These are phyloP conservation scores for Neonectria punicea DNA, from an alignment of 2,329 filamentous ascomycete species.

Conservation along the genomic window DNA sequence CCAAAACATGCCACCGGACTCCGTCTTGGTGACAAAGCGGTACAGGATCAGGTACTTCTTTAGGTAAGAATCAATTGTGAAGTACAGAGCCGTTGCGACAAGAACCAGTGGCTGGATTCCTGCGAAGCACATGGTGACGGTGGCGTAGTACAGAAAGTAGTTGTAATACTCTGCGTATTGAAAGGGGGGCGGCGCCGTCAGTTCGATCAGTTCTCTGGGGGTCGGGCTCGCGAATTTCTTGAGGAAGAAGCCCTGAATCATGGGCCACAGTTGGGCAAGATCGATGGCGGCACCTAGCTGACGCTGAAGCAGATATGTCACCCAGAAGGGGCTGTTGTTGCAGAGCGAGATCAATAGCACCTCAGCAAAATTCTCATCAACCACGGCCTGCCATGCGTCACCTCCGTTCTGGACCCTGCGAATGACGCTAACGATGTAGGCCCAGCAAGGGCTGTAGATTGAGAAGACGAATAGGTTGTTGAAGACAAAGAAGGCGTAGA, in stretches of 20 bases:
- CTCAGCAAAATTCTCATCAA: conserved; percentile 69
- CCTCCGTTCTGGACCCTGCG: conserved; percentile 64
- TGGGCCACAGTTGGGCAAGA: conserved; percentile 85
- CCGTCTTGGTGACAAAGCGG: conserved; percentile 95
- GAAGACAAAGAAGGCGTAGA: conserved; percentile 96
- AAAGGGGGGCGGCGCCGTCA: conserved; percentile 91
- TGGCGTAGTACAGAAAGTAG: conserved; percentile 95
- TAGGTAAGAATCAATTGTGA: conserved; percentile 84
- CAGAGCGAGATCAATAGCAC: conserved; percentile 81
- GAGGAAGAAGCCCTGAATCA: conserved; percentile 86
- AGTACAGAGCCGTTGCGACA: conserved; percentile 89
- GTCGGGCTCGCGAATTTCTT: conserved; percentile 89
- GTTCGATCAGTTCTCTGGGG: conserved; percentile 88
- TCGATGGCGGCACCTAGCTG: conserved; percentile 95
- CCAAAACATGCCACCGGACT: conserved; percentile 95
- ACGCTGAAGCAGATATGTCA: conserved; percentile 91
- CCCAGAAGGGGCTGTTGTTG: conserved; percentile 89
- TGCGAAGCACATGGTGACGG: conserved; percentile 86
- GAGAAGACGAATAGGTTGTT: conserved; percentile 97
- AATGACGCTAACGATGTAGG: conserved; percentile 75
- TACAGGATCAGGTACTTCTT: conserved; percentile 97
- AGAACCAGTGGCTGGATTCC: conserved; percentile 89
- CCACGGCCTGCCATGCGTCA: conserved; percentile 75
- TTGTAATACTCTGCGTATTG: conserved; percentile 98
- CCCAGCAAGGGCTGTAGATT: conserved; percentile 85